Percentiles rank a stretch among this genome's conserved stretches.
Evolutionary conservation across 768 basidiomycete species (phyloP).

Genomic region (Mycena albidolilacea): DNA sequence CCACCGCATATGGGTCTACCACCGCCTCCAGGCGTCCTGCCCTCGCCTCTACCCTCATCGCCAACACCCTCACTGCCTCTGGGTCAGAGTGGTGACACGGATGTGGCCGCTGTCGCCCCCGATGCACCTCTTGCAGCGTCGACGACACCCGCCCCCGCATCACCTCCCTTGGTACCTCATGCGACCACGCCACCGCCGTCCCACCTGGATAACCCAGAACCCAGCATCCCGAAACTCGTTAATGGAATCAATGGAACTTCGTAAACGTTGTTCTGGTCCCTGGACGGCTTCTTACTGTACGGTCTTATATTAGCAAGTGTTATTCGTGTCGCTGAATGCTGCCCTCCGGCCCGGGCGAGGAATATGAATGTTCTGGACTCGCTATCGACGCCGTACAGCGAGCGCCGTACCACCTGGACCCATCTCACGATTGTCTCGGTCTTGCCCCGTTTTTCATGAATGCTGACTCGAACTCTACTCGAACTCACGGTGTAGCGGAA

Average conservation of each 20-base stretch:
- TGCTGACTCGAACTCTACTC: too few species aligned
- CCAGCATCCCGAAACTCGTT: constrained; percentile 9
- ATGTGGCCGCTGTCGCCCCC: constrained; percentile 25
- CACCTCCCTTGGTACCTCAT: constrained; percentile 10
- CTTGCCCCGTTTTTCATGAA: background rate
- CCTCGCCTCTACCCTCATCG: background rate
- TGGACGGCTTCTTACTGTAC: background rate
- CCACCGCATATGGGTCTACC: too few species aligned
- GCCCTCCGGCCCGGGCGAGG: background rate
- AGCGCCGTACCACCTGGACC: background rate
- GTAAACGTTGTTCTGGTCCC: constrained; percentile 5
- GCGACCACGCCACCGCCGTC: background rate
- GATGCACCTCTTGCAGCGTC: constrained; percentile 12
- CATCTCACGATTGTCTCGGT: constrained; percentile 23
- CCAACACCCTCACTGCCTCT: constrained; percentile 5
- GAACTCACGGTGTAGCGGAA: background rate
- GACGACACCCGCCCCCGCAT: constrained; percentile 27
- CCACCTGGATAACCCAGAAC: background rate
- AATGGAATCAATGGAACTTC: constrained; percentile 29
- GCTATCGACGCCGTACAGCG: background rate
- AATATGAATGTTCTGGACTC: background rate
- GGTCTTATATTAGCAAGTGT: constrained; percentile 4
- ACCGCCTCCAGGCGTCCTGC: background rate
- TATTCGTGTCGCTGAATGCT: background rate
- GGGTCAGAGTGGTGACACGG: constrained; percentile 12